Evolutionary conservation across 768 basidiomycete species (phyloP), one percentile per base, ranked within the genome.

Genomic region (Chlorophyllum brunneum): DNA sequence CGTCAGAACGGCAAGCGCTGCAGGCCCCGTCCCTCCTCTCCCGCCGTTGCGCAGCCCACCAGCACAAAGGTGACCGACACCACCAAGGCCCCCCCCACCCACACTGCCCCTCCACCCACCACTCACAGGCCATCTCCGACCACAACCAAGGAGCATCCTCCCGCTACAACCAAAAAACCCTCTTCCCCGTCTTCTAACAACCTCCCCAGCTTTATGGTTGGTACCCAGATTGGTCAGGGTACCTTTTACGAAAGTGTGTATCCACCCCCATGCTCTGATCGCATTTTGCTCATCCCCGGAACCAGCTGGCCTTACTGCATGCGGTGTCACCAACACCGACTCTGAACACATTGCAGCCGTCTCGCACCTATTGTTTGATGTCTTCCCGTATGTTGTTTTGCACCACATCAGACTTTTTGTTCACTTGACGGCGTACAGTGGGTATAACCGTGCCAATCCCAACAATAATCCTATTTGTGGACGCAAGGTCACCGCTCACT

Each of bases 381-480:
- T 4, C 16, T 85, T 69, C 72, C 83, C 83, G 82, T 85, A 64
- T 56, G 83, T 72, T 15, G 41, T 48, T 43, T 20, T 23, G 5
- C 7, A 11, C 39, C 16, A 7, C 1, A 31, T 36, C 33, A 4
- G 4, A 5, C 39, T 26, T 40, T 34, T 26, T 18, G 48, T 24
- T 50, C 9, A 40, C 33, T 47, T 33, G 30, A 46, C 27, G 38
- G 48, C 31, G 33, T 46, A 23, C 53, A 88, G 86, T 39, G 78
- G 73, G 8, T 85, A 81, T 63, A 46, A 66, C 15, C 76, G 77
- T 22, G 71, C 44, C 5, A 81, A 92, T 72, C 85, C 89, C 23
- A 92, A 92, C 66, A 61, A 56, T 50, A 91, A 93, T 70, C 88
- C 90, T 29, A 64, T 92, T 49, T 92, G 91, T 63, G 69, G 69